Base-by-base conservation (phyloP, 1,284 basidiomycete genomes). In the Ustilago vetiveriae region DNA sequence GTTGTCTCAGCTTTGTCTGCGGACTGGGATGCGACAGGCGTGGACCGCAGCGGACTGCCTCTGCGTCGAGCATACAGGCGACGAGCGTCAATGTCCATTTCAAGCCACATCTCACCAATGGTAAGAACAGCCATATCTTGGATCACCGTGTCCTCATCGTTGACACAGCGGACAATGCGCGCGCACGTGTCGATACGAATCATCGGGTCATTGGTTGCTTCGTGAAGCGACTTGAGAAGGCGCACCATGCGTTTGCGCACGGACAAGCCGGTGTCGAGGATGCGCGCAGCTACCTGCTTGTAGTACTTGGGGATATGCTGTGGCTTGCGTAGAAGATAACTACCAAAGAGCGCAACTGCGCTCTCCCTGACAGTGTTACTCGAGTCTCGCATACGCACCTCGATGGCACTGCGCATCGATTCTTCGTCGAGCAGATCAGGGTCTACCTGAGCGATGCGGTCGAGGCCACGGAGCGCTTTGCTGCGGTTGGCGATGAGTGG, bases 171-270 rank as follows among this genome's bases (percentile, higher is more conserved):
- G 3, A 94, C 88, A n/a, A 98, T 87, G 49, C 89, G 88, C 2
- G 87, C 88, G 67, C 90, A 90, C 45, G 96, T 91, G 72, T 96
- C 92, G 42, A 90, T 86, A 22, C 88, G 87, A 29, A 89, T 87
- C 10, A 83, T 82, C 48, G 89, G 69, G 16, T 77, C 87, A 21
- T 87, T 84, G 1, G 88, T 88, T 5, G 88, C 86, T 8, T 82
- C 75, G 79, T 94, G 95, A 73, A 94, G 90, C 14, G 88, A 87
- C 78, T 90, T 92, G 44, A 98, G 85, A 0, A 98, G 85, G 82
- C 94, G 97, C 83, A 98, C 90, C 45, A 96, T 94, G 5, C 96
- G 89, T 79, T 96, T 96, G 29, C 96, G 87, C 3, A 99, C 96
- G 19, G 88, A 88, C 6, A 98, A 85, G 5, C 95, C 94, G 35